Evolutionary conservation across 208 protist genomes (phyloP).

Genomic region (Trypanosoma brucei): DNA sequence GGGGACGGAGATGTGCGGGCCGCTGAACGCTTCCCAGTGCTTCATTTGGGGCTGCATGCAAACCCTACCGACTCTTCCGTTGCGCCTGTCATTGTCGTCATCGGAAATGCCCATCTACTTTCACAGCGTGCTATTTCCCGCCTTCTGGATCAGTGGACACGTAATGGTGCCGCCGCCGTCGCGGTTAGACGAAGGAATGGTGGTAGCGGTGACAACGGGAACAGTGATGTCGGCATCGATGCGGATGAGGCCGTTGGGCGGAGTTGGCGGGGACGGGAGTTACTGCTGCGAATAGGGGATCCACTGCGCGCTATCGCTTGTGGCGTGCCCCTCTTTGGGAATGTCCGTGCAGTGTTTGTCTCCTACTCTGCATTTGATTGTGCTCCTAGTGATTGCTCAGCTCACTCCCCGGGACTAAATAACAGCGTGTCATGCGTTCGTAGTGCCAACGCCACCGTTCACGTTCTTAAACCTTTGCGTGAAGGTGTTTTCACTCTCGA

Average conservation of each 20-base stretch:
- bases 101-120: slow-evolving; percentile 61
- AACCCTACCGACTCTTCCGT: background rate
- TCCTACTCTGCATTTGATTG: slow-evolving; percentile 8
- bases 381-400: background rate
- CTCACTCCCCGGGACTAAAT: background rate
- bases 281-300: slow-evolving; percentile 17
- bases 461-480: slow-evolving; percentile 1
- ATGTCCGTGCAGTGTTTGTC: slow-evolving; percentile 44
- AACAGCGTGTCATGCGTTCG: slow-evolving; percentile 3
- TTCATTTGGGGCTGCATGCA: slow-evolving; percentile 15
- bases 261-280: slow-evolving; percentile 5
- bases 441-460: background rate
- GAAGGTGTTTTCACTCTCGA: slow-evolving; percentile 33
- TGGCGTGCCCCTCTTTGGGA: slow-evolving; percentile 39
- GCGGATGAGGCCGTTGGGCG: background rate
- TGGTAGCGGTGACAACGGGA: background rate
- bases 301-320: slow-evolving; percentile 15
- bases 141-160: slow-evolving; percentile 73
- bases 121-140: slow-evolving; percentile 47
- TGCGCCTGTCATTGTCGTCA: slow-evolving; percentile 23
- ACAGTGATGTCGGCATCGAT: background rate
- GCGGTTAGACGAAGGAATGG: background rate
- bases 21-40: slow-evolving; percentile 1
- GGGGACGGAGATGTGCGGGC: background rate
- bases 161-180: slow-evolving; percentile 35